Conservation (phyloP, 805 yeast species). For the Schwanniomyces occidentalis region DNA sequence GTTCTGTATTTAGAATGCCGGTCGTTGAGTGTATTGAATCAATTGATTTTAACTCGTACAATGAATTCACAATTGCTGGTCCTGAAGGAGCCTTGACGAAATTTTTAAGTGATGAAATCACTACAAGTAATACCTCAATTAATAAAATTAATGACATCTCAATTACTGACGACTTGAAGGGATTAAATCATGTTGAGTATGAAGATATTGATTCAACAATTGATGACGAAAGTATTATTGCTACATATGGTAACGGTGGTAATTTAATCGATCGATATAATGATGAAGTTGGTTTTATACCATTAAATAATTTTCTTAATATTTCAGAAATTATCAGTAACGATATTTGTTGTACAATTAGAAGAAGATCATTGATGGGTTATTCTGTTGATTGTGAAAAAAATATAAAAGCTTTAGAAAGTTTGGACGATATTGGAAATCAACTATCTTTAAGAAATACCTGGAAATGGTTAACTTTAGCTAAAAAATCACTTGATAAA, state of each 20-base stretch:
- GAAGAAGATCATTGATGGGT: slow-evolving; percentile 68
- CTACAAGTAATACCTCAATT: slow-evolving; percentile 8
- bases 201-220: slow-evolving; percentile 27
- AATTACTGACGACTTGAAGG: slow-evolving; percentile 10
- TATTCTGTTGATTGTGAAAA: slow-evolving; percentile 68
- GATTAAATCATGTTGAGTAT: slow-evolving; percentile 12
- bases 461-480: slow-evolving; percentile 89
- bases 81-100: slow-evolving; percentile 53
- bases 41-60: slow-evolving; percentile 64
- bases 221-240: slow-evolving; percentile 28
- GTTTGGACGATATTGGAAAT: slow-evolving; percentile 50
- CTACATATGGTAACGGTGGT: slow-evolving; percentile 12
- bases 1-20: slow-evolving; percentile 79
- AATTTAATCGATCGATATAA: slow-evolving; percentile 12
- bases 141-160: slow-evolving; percentile 11
- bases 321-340: slow-evolving; percentile 52
- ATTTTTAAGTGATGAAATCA: slow-evolving; percentile 33
- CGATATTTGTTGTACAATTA: slow-evolving; percentile 74
- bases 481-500: slow-evolving; percentile 60
- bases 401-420: slow-evolving; percentile 62
- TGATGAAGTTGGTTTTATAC: slow-evolving; percentile 26
- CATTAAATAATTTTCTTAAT: slow-evolving; percentile 31
- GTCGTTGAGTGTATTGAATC: slow-evolving; percentile 66
- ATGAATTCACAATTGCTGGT: slow-evolving; percentile 63
- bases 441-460: slow-evolving; percentile 62